phyloP scores from a whole-genome alignment of 352 stramenopile species.

The Pythium monospermum region DNA sequence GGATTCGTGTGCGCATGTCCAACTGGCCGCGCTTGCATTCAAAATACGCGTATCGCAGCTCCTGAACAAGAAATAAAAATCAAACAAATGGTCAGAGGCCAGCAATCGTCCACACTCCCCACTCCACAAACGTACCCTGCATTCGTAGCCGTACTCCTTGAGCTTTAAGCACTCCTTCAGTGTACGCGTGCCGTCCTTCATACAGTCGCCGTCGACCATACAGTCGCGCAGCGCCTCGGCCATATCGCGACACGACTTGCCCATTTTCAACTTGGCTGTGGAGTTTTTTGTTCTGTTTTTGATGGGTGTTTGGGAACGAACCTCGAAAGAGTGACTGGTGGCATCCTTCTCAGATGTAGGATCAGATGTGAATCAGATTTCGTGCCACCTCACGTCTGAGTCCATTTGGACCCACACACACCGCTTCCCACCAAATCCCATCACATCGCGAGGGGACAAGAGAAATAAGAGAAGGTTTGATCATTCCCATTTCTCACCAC shows the following conservation, averaged over 20 bases:
- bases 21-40: slow-evolving; percentile 81
- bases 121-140: slow-evolving; percentile 33
- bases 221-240: slow-evolving; percentile 74
- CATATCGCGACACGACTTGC: slow-evolving; percentile 82
- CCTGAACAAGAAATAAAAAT: slow-evolving; percentile 22
- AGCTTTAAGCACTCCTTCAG: slow-evolving; percentile 76
- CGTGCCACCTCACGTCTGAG: neutral
- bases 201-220: slow-evolving; percentile 75
- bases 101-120: neutral
- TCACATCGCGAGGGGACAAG: neutral
- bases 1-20: slow-evolving; percentile 81
- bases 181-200: slow-evolving; percentile 64
- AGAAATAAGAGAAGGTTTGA: neutral
- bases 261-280: slow-evolving; percentile 34
- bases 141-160: slow-evolving; percentile 63
- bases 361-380: no score
- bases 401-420: no score
- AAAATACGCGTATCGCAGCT: slow-evolving; percentile 77
- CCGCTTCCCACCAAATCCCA: neutral
- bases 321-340: no score
- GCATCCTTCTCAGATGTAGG: neutral
- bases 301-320: no score
- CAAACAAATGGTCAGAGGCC: neutral
- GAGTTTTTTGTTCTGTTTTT: no score
- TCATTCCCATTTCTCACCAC: neutral